These are phyloP conservation scores for Cyberlindnera misumaiensis DNA, from an alignment of 805 yeast genomes.

Conservation along the genomic window DNA sequence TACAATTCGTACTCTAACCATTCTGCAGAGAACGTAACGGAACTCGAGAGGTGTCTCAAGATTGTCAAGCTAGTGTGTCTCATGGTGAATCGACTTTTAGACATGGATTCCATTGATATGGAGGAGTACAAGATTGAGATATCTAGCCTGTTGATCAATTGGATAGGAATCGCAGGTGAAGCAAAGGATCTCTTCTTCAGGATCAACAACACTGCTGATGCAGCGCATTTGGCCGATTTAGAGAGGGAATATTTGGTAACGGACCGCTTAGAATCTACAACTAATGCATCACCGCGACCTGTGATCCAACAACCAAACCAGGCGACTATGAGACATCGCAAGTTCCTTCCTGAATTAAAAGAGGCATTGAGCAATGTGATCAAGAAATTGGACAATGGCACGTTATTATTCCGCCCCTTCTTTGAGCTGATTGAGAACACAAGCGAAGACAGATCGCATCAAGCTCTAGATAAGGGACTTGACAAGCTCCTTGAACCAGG, in stretches of 20 bases:
- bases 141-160: slow-evolving; percentile 52
- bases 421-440: slow-evolving; percentile 17
- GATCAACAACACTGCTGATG: slow-evolving; percentile 20
- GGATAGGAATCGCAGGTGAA: slow-evolving; percentile 59
- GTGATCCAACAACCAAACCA: neutral
- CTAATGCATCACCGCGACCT: neutral
- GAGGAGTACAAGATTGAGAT: slow-evolving; percentile 53
- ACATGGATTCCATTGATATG: slow-evolving; percentile 37
- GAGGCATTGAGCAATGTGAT: slow-evolving; percentile 19
- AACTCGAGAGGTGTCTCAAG: slow-evolving; percentile 26
- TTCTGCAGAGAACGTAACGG: slow-evolving; percentile 17
- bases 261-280: neutral
- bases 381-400: slow-evolving; percentile 21
- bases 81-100: slow-evolving; percentile 50
- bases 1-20: slow-evolving; percentile 14
- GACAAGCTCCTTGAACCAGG: neutral
- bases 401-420: slow-evolving; percentile 20
- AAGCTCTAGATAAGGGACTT: neutral
- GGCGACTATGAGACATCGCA: slow-evolving; percentile 9
- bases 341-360: slow-evolving; percentile 19
- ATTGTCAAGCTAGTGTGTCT: slow-evolving; percentile 51
- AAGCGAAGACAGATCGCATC: neutral
- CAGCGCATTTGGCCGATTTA: slow-evolving; percentile 1
- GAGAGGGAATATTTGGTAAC: slow-evolving; percentile 1
- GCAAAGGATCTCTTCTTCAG: slow-evolving; percentile 52